phyloP scores from a whole-genome alignment of 2,329 filamentous ascomycete species.

The Pleoardoris graminearum region DNA sequence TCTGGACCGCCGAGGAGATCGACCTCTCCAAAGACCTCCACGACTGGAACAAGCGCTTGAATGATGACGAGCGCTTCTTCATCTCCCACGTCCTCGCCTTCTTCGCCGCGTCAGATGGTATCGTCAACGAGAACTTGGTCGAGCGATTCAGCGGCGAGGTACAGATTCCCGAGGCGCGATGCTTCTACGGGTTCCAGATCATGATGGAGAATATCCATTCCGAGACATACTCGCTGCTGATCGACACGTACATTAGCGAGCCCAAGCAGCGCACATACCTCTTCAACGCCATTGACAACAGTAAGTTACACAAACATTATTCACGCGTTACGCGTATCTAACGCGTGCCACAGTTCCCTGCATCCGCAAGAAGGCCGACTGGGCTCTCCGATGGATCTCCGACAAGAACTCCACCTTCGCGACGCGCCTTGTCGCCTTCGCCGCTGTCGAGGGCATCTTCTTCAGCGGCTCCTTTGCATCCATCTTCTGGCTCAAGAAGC shows the following conservation, averaged over 20 bases:
- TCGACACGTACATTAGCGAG: constrained; percentile 99
- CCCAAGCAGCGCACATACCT: constrained; percentile 89
- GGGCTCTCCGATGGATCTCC: constrained; percentile 92
- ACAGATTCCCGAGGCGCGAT: constrained; percentile 95
- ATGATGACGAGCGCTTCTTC: constrained; percentile 97
- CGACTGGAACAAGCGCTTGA: constrained; percentile 98
- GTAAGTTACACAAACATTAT: constrained; percentile 57
- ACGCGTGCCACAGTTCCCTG: constrained; percentile 69
- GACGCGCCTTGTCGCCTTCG: constrained; percentile 93
- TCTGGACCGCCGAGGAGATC: constrained; percentile 99
- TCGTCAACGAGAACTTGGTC: constrained; percentile 98
- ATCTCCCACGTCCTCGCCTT: constrained; percentile 98
- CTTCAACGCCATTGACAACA: constrained; percentile 98
- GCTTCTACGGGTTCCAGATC: constrained; percentile 99
- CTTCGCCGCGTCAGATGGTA: constrained; percentile 97
- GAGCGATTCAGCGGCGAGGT: constrained; percentile 98
- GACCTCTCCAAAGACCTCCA: constrained; percentile 98
- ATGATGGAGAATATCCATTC: constrained; percentile 99
- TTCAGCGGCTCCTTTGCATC: constrained; percentile 98
- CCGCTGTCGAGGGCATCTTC: constrained; percentile 98
- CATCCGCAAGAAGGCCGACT: constrained; percentile 98
- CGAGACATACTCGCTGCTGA: constrained; percentile 97
- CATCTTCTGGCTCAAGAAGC: constrained; percentile 99
- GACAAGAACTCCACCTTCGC: constrained; percentile 94
- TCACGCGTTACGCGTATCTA: constrained; percentile 25